Conservation (phyloP, 1,284 basidiomycete genomes). For the Pseudozyma pruni region DNA sequence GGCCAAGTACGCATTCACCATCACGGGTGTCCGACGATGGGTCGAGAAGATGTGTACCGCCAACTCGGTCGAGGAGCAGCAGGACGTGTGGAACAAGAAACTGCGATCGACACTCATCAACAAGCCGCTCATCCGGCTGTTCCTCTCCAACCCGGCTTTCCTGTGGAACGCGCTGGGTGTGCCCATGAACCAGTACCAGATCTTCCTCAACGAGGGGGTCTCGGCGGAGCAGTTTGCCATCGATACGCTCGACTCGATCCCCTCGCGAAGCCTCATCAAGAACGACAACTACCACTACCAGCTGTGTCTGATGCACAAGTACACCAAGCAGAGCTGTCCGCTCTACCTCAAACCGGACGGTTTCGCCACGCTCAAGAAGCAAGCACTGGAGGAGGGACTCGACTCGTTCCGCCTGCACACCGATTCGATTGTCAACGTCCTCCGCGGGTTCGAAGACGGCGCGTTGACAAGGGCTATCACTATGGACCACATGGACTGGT, state of each 20-base stretch:
- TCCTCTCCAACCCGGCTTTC: conserved; percentile 73
- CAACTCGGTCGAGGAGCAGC: conserved; percentile 75
- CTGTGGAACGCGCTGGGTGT: conserved; percentile 86
- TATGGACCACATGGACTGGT: conserved; percentile 86
- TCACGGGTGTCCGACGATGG: conserved; percentile 75
- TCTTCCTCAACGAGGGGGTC: conserved; percentile 76
- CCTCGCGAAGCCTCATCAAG: conserved; percentile 55
- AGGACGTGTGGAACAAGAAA: conserved; percentile 75
- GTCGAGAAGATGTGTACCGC: conserved; percentile 75
- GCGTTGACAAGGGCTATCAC: conserved; percentile 71
- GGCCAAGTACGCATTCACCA: conserved; percentile 74
- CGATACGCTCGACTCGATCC: conserved; percentile 67
- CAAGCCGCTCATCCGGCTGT: conserved; percentile 73
- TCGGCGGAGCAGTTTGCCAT: conserved; percentile 65
- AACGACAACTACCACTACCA: conserved; percentile 69
- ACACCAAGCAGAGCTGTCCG: conserved; percentile 78
- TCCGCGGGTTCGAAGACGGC: conserved; percentile 66
- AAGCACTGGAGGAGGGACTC: conserved; percentile 71
- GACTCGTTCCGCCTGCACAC: conserved; percentile 82
- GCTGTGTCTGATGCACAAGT: conserved; percentile 74
- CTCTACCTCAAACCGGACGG: conserved; percentile 78
- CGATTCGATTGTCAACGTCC: conserved; percentile 78
- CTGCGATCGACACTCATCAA: conserved; percentile 78
- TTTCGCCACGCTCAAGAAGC: conserved; percentile 74
- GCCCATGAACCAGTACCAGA: conserved; percentile 79